Conservation (phyloP, 192 early-diverging fungal species). For the Backusella circina region DNA sequence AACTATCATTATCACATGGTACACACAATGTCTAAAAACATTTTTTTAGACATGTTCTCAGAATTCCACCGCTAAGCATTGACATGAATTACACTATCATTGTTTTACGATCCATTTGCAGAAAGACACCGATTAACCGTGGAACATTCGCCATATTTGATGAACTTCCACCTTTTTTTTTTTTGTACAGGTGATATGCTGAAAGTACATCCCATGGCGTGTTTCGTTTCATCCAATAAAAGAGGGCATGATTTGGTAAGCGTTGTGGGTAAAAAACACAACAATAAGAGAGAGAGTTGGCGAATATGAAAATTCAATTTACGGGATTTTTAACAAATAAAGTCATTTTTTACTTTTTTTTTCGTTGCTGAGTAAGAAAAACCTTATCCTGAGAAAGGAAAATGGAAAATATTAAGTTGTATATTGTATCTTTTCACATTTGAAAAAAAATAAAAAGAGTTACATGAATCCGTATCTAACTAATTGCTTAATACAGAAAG, state of each 20-base stretch:
- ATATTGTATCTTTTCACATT: neutral
- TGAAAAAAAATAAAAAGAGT: neutral
- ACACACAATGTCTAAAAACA: neutral
- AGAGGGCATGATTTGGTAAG: neutral
- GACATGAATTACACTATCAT: neutral
- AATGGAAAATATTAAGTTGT: neutral
- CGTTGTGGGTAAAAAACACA: neutral
- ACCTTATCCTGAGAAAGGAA: neutral
- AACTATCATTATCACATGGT: neutral
- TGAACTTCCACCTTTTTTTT: neutral
- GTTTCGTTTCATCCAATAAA: neutral
- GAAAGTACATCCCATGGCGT: neutral
- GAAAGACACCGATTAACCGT: neutral
- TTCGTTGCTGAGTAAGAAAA: slow-evolving; percentile 1
- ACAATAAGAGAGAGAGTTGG: neutral
- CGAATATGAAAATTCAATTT: neutral
- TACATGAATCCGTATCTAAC: neutral
- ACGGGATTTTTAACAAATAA: neutral
- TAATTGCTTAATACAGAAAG: neutral
- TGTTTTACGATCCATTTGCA: neutral
- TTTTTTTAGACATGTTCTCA: neutral
- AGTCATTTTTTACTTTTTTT: neutral
- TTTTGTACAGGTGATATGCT: neutral
- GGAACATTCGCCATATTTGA: neutral
- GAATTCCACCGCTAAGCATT: slow-evolving; percentile 1